These are phyloP conservation scores for Arabidopsis thaliana DNA, from an alignment of 345 rosid species.

Conservation along the genomic window TAIR10.1 NC_003076.8:6182001-6182500, in stretches of 20 bases:
- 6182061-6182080: conserved; percentile 31
- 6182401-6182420: not conserved
- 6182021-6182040: conserved; percentile 1
- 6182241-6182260: conserved; percentile 37
- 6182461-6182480: conserved; percentile 33
- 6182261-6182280: conserved; percentile 6
- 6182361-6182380: conserved; percentile 25
- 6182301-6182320: conserved; percentile 24
- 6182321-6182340: conserved; percentile 19
- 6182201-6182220: conserved; percentile 7
- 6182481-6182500: conserved; percentile 19
- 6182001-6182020: conserved; percentile 30
- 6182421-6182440: not conserved
- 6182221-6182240: conserved; percentile 41
- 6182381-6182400: not conserved
- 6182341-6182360: conserved; percentile 30
- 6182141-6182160: conserved; percentile 89
- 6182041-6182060: conserved; percentile 12
- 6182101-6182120: conserved; percentile 34
- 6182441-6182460: conserved; percentile 32
- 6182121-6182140: not conserved
- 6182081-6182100: conserved; percentile 12
- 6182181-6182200: conserved; percentile 62
- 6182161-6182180: conserved; percentile 83
- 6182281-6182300: not conserved